Evolutionary conservation across 306 rosid species (phyloP), one percentile per base, ranked within the genome.

Genomic region (Arachis stenosperma): DNA sequence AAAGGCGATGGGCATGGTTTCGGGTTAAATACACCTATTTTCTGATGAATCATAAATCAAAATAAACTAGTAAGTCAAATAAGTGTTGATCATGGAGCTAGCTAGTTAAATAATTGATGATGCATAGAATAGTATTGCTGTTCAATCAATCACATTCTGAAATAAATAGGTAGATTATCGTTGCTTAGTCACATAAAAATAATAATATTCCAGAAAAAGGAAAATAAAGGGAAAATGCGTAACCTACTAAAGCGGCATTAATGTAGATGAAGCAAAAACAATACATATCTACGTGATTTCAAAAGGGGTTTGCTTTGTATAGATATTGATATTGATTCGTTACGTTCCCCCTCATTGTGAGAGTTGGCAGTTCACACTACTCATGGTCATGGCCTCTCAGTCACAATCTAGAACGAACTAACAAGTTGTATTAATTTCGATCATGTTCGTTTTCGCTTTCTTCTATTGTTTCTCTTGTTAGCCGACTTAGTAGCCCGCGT

Each of bases 231-330:
- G 11, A 9, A 56, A 55, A 41, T 5, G 29, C 50, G 57, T 56
- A 67, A 79, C 60, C 81, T 59, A 71, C 63, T 11, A 57, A 76
- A 68, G 57, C 84, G 82, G 87, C 82, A 79, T 76, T 83, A 76
- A 83, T 76, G 77, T 57, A 29, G 15, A 63, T 6, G 67, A 79
- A 60, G 74, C 55, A 61, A 8, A 47, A 53, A 33, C 27, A 53
- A 54, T 33, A 33, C 37, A 33, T 4, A 33, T 33, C 37, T 33
- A 43, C 66, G 62, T 51, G 50, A 67, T 60, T 75, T 75, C 10
- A 70, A 69, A 63, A 63, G 59, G 65, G 44, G 12, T 61, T 61
- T 41, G 65, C 3, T 29, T 61, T 62, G 67, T 43, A 50, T 68
- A 68, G 81, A 81, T 10, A 33, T 33, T 33, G 37, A 33, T 33